Conservation (phyloP, 345 rosid genomes). For the Sonneratia caseolaris region DNA sequence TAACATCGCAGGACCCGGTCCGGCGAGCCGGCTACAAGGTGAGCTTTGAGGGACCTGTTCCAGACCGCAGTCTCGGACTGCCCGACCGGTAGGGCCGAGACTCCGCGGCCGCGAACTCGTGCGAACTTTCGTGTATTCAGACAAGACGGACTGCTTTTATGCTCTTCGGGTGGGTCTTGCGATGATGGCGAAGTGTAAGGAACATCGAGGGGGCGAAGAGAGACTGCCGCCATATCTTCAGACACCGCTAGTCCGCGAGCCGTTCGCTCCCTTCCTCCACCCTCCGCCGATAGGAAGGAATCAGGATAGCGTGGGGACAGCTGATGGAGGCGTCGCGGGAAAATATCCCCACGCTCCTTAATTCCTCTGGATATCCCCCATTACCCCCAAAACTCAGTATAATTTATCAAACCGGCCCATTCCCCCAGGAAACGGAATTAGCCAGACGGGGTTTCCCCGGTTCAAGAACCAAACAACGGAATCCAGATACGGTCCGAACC, state of each 20-base stretch:
- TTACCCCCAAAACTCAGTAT: not conserved
- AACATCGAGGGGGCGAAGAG: not conserved
- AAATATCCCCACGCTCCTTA: not conserved
- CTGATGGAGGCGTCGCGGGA: not conserved
- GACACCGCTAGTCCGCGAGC: not conserved
- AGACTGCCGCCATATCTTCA: not conserved
- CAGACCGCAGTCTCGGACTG: slow-evolving; percentile 2
- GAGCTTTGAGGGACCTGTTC: not conserved
- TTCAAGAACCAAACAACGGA: too few relatives aligned
- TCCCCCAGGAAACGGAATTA: not conserved
- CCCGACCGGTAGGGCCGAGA: not conserved
- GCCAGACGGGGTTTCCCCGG: too few relatives aligned
- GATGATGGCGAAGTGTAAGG: not conserved
- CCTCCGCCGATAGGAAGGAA: too few relatives aligned
- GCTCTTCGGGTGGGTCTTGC: not conserved
- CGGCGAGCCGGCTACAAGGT: not conserved
- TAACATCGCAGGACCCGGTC: not conserved
- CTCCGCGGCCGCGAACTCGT: not conserved
- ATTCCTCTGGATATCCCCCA: not conserved
- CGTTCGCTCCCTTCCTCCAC: not conserved
- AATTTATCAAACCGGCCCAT: not conserved
- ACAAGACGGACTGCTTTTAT: not conserved
- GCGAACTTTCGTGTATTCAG: not conserved
- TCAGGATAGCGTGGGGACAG: not conserved
- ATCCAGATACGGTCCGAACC: too few relatives aligned